phyloP scores from a whole-genome alignment of 2,329 filamentous ascomycete genomes.

The Stachybotrys elegans region DNA sequence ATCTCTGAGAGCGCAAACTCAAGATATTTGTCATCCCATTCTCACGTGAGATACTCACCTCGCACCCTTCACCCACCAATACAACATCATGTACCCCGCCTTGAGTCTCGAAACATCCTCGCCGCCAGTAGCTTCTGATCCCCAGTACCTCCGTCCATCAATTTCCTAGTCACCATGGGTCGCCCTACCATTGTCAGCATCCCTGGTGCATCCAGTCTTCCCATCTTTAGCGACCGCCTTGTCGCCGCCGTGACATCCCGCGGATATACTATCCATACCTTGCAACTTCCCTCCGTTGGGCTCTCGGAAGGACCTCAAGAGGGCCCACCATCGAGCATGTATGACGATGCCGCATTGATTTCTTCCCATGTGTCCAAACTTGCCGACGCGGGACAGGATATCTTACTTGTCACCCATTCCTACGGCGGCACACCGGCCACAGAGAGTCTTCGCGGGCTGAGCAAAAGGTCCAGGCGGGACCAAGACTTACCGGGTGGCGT shows the following conservation, averaged over 20 bases:
- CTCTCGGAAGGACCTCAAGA: constrained; percentile 1
- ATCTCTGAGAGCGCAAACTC: too few species aligned
- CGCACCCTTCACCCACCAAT: too few species aligned
- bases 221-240: too few species aligned
- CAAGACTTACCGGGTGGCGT: constrained; percentile 27
- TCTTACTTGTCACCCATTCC: constrained; percentile 32
- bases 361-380: constrained; percentile 21
- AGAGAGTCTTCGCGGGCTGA: constrained; percentile 23
- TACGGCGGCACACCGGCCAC: constrained; percentile 30
- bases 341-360: constrained; percentile 25
- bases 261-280: constrained; percentile 5
- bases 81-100: too few species aligned
- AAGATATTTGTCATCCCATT: too few species aligned
- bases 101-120: too few species aligned
- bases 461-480: constrained; percentile 19
- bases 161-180: too few species aligned
- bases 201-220: too few species aligned
- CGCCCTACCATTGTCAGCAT: too few species aligned
- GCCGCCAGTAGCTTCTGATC: too few species aligned
- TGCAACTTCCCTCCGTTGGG: constrained; percentile 6
- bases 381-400: constrained; percentile 28
- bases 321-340: constrained; percentile 12
- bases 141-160: too few species aligned
- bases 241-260: constrained; percentile 1
- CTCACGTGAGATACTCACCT: too few species aligned